Evolutionary conservation across 2,329 filamentous ascomycete genomes (phyloP), one percentile per base, ranked within the genome.

Genomic region (Lecanicillium sp.): DNA sequence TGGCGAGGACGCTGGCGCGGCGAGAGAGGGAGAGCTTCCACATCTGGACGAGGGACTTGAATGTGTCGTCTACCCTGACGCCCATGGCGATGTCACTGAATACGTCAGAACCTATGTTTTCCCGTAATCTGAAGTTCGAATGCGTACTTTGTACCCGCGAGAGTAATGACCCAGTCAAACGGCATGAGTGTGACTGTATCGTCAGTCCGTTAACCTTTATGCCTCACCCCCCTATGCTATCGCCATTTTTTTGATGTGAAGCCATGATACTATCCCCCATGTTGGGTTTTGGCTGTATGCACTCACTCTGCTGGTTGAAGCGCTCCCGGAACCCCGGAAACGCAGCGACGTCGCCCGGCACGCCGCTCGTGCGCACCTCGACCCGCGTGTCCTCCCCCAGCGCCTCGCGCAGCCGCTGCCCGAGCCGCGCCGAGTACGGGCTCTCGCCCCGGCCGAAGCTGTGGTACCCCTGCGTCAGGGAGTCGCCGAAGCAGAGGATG

Each of bases 401-500:
- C 2, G 69, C 70, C 24, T 66, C 67, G 21, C 66, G 60, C 27
- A 83, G 67, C 50, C 68, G 69, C 44, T 71, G 58, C 51, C 66
- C 56, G 12, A 86, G 65, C 48, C 66, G 67, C 20, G 61, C 56
- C 5, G 70, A 69, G 64, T 85, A 86, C 0, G 82, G 79, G 51
- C 78, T 70, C 37, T 65, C 67, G 43, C 52, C 58, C 12, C 63
- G 43, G 17, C 75, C 77, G 38, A 55, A 64, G 50, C 53, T 44
- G 24, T 69, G 66, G 60, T 68, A 82, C 35, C 82, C 82, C 11
- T 69, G 70, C 5, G 81, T 84, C 38, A 86, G 72, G 32, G 78
- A 83, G 69, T 83, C 73, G 61, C 81, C 81, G 62, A 84, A 79
- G 68, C 80, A 83, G 51, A 84, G 72, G 57, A 84, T 74, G 56